Conservation (phyloP, 306 rosid species). For the Quercus suber region DNA sequence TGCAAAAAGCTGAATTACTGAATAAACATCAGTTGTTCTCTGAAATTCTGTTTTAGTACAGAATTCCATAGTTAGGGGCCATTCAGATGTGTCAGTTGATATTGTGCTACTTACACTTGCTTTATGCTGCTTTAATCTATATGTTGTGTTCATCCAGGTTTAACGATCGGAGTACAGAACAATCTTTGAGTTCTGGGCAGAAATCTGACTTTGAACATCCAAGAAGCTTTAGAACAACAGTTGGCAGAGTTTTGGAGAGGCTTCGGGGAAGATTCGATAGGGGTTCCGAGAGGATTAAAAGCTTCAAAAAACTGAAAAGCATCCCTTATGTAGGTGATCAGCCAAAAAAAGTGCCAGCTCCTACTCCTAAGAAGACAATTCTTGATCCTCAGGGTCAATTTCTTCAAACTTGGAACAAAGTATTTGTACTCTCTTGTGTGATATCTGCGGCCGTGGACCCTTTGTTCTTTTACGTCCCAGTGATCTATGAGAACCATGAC, state of each 20-base stretch:
- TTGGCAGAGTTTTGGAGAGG: constrained; percentile 1
- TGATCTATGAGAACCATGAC: constrained; percentile 1
- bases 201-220: constrained; percentile 13
- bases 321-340: constrained; percentile 22
- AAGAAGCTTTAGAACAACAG: constrained; percentile 38
- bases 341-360: constrained; percentile 9
- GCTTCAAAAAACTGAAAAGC: neutral
- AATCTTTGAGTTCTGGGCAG: constrained; percentile 34
- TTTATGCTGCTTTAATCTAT: neutral
- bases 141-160: constrained; percentile 39
- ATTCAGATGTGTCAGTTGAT: neutral
- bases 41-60: no score
- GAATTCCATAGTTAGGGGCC: no score
- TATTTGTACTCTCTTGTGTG: constrained; percentile 70
- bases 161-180: constrained; percentile 51
- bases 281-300: no score
- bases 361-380: constrained; percentile 32
- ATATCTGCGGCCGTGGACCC: constrained; percentile 81
- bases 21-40: neutral
- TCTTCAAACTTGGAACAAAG: constrained; percentile 86
- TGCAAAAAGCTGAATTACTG: neutral
- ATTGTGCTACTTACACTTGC: constrained; percentile 12
- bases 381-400: constrained; percentile 73
- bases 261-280: no score
- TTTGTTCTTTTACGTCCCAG: constrained; percentile 67